Conservation (phyloP, 139 green algal genomes). For the Chlorella sp. region DNA sequence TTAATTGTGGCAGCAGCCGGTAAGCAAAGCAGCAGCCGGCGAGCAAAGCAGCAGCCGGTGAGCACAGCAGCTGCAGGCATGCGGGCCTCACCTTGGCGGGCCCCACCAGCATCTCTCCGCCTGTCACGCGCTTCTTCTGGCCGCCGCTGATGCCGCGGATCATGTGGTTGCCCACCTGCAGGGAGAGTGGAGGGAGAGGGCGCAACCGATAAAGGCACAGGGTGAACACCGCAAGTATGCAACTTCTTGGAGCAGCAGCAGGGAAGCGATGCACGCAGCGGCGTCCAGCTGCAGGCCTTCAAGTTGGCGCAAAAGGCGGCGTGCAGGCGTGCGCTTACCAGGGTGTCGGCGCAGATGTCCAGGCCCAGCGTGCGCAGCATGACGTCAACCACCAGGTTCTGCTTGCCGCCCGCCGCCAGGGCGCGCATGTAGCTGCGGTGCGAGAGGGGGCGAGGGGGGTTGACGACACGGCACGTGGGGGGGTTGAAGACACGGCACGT, state of each 20-base stretch:
- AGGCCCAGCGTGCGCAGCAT: constrained; percentile 38
- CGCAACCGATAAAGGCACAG: too few species aligned
- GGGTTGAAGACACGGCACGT: not conserved
- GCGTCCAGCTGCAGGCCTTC: too few species aligned
- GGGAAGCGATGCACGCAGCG: too few species aligned
- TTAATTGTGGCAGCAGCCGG: too few species aligned
- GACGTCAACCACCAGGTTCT: constrained; percentile 10
- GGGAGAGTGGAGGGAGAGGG: not conserved
- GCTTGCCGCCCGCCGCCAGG: not conserved
- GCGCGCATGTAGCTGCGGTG: constrained; percentile 3
- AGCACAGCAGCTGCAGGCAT: too few species aligned
- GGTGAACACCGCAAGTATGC: too few species aligned
- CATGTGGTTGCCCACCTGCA: constrained; percentile 57
- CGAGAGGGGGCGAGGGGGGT: not conserved
- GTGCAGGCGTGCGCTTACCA: not conserved
- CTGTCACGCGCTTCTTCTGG: constrained; percentile 6
- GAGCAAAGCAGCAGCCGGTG: too few species aligned
- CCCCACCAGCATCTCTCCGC: constrained; percentile 61
- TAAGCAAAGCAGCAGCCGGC: too few species aligned
- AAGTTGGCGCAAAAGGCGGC: not conserved
- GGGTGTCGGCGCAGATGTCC: constrained; percentile 29
- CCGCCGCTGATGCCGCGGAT: constrained; percentile 64
- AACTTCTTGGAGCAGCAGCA: too few species aligned
- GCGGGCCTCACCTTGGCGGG: constrained; percentile 34
- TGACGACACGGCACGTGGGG: not conserved